Conservation (phyloP, 495 filamentous ascomycete species). For the Glonium stellatum region DNA sequence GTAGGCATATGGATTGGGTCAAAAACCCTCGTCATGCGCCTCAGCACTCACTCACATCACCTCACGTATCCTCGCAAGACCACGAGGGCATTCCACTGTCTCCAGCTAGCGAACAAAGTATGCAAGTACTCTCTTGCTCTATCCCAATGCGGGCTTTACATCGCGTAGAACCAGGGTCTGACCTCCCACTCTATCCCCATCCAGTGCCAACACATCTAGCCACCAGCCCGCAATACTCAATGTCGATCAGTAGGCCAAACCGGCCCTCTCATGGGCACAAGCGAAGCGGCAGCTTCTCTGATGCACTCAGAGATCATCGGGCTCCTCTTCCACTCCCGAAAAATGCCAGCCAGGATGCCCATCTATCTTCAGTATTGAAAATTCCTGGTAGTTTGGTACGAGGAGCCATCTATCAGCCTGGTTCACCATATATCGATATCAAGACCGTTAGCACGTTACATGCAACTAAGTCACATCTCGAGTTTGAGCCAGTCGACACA, state of each 20-base stretch:
- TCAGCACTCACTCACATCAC: conserved; percentile 27
- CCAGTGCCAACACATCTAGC: conserved; percentile 24
- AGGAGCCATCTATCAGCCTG: conserved; percentile 41
- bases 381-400: conserved; percentile 77
- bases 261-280: conserved; percentile 52
- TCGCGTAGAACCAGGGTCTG: conserved; percentile 19
- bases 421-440: conserved; percentile 28
- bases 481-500: conserved; percentile 19
- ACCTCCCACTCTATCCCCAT: conserved; percentile 31
- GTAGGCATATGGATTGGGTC: conserved; percentile 27
- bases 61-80: conserved; percentile 24
- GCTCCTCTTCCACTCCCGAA: conserved; percentile 49
- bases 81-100: conserved; percentile 24
- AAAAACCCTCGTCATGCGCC: conserved; percentile 24
- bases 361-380: conserved; percentile 19
- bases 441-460: conserved; percentile 18
- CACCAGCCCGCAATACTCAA: conserved; percentile 16
- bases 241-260: conserved; percentile 16
- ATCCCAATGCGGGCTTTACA: conserved; percentile 49
- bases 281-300: conserved; percentile 72
- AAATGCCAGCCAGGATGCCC: conserved; percentile 39
- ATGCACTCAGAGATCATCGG: conserved; percentile 74
- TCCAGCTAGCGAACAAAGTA: conserved; percentile 48
- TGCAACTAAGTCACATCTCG: conserved; percentile 19
- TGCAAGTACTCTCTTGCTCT: conserved; percentile 74